phyloP scores from a whole-genome alignment of 768 basidiomycete genomes.

The Mycena haematopus region DNA sequence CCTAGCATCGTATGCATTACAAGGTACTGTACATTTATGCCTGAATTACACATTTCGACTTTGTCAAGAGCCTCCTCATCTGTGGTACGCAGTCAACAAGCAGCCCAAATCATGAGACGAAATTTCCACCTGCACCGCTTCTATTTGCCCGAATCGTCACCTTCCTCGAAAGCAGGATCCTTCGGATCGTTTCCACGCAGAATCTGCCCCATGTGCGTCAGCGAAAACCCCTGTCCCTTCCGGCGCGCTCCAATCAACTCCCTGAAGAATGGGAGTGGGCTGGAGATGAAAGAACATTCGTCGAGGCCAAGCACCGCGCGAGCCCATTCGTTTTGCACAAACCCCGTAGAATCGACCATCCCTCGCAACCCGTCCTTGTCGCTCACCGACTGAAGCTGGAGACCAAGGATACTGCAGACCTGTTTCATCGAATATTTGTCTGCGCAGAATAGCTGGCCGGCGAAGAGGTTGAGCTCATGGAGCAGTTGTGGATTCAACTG shows the following conservation, averaged over 20 bases:
- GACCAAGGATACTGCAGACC: slow-evolving; percentile 10
- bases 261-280: slow-evolving; percentile 17
- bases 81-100: not conserved
- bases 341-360: slow-evolving; percentile 5
- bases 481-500: not conserved
- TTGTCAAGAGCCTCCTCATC: too few relatives aligned
- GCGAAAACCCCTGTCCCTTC: slow-evolving; percentile 16
- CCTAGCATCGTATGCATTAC: too few relatives aligned
- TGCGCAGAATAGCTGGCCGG: slow-evolving; percentile 17
- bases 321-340: not conserved
- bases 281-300: slow-evolving; percentile 4
- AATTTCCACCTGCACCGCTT: not conserved
- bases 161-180: slow-evolving; percentile 14
- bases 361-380: not conserved
- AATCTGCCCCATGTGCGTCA: slow-evolving; percentile 19
- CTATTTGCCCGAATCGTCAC: not conserved
- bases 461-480: slow-evolving; percentile 21
- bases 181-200: slow-evolving; percentile 18
- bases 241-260: slow-evolving; percentile 7
- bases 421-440: slow-evolving; percentile 11
- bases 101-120: not conserved
- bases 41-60: too few relatives aligned
- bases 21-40: too few relatives aligned
- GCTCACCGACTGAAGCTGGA: slow-evolving; percentile 12
- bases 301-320: slow-evolving; percentile 2